These are phyloP conservation scores for Exophiala oligosperma DNA, from an alignment of 2,329 filamentous ascomycete species.

Conservation along the genomic window DNA sequence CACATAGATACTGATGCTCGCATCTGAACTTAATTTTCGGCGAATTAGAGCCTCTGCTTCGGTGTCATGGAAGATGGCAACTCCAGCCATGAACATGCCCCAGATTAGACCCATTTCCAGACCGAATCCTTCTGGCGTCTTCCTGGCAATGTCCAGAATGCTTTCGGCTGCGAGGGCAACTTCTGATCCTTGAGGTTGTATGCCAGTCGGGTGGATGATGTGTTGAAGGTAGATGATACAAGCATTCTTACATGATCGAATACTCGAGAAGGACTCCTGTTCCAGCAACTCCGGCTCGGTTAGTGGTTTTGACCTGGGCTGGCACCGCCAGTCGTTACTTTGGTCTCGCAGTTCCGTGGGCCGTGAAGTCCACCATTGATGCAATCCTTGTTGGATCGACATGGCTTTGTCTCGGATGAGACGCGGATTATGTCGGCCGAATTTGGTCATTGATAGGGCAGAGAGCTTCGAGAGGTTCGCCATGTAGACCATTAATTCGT, in stretches of 20 bases:
- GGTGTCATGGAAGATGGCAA: constrained; percentile 4
- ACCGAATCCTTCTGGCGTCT: background rate
- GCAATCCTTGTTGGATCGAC: constrained; percentile 4
- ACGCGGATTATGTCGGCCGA: constrained; percentile 2
- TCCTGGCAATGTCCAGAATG: constrained; percentile 3
- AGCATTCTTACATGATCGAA: constrained; percentile 2
- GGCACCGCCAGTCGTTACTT: constrained; percentile 1
- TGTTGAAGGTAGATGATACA: constrained; percentile 6
- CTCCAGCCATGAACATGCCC: constrained; percentile 6
- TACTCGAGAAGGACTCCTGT: constrained; percentile 3
- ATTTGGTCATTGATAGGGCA: constrained; percentile 3
- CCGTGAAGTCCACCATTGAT: background rate
- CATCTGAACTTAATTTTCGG: constrained; percentile 4
- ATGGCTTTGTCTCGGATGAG: background rate
- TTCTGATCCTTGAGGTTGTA: constrained; percentile 2
- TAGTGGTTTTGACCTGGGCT: background rate
- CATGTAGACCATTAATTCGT: constrained; percentile 6
- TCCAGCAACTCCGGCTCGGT: constrained; percentile 3
- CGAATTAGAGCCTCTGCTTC: constrained; percentile 6
- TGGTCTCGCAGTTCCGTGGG: constrained; percentile 1
- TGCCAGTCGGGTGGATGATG: constrained; percentile 2
- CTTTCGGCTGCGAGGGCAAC: background rate
- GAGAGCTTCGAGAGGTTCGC: constrained; percentile 1
- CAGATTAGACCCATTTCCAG: constrained; percentile 3
- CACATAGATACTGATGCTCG: constrained; percentile 3